A percentile compares a stretch with the other conserved stretches of the same genome.
These are phyloP conservation scores for Rhodotorula mucilaginosa DNA, from an alignment of 1,284 basidiomycete genomes.

Conservation along the genomic window DNA sequence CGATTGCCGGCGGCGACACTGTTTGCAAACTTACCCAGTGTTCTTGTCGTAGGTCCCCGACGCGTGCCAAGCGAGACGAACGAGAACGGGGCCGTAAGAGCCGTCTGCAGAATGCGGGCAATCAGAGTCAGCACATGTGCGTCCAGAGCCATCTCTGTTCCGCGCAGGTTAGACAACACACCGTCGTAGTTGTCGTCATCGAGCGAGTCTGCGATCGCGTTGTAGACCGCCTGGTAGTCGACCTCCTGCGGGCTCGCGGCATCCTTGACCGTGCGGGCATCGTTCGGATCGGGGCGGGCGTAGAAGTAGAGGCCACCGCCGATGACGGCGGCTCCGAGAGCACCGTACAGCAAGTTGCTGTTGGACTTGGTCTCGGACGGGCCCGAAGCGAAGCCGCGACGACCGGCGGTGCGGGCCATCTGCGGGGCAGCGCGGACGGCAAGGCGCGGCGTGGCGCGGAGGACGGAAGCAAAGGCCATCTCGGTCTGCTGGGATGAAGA, in stretches of 20 bases:
- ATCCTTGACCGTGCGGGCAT: constrained; percentile 35
- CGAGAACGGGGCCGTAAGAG: constrained; percentile 82
- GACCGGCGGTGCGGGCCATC: constrained; percentile 12
- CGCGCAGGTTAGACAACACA: constrained; percentile 46
- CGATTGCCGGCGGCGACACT: too few species aligned
- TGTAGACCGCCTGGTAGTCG: constrained; percentile 63
- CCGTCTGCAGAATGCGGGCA: constrained; percentile 61
- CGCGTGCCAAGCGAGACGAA: constrained; percentile 78
- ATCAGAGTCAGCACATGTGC: background rate
- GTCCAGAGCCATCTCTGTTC: too few species aligned
- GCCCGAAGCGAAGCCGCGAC: constrained; percentile 21
- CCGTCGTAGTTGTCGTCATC: constrained; percentile 71
- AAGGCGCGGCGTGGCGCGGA: constrained; percentile 25
- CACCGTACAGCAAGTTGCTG: constrained; percentile 24
- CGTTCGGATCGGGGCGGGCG: constrained; percentile 18
- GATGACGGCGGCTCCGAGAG: constrained; percentile 34
- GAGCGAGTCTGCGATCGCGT: constrained; percentile 73
- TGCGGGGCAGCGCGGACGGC: constrained; percentile 12
- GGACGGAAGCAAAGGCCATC: constrained; percentile 28
- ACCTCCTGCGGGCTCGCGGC: constrained; percentile 36
- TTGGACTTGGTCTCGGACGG: constrained; percentile 5
- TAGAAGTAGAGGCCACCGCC: constrained; percentile 36
- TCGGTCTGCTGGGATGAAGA: background rate
- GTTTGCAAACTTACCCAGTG: too few species aligned
- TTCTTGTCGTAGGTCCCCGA: constrained; percentile 75